Base-by-base conservation (phyloP, 1,139 yeast species). In the Magnusiomyces tetraspermus region DNA sequence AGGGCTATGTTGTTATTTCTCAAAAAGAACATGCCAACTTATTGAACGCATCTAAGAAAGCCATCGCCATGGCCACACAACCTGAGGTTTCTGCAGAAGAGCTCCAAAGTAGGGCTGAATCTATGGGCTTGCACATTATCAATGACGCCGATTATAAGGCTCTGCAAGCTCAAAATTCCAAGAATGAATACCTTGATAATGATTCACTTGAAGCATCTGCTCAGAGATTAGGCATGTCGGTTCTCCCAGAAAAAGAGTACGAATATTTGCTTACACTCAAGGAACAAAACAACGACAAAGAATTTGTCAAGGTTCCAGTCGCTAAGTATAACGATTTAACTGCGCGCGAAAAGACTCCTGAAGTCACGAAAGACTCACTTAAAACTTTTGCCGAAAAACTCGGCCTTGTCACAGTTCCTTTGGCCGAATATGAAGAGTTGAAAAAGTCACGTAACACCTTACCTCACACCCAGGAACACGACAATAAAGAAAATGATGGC, bases 381-480 rank as follows among this genome's bases (percentile, higher is more conserved):
- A 55, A 55, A 28, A 45, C 47, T 15, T 56, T 54, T 26, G 65
- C 64, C 1, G 56, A 53, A 36, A 51, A 53, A 48, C 60, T 73
- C 44, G 79, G 79, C 1, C 67, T 73, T 65, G 70, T 70, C 2
- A 67, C 73, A 3, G 51, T 77, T 3, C 58, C 66, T 8, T 54
- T 56, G 15, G 62, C 62, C 8, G 74, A 70, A 43, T 61, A 64
- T 53, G 59, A 65, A 44, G 53, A 46, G 24, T 57, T 63, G 21
- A 57, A 54, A 48, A 58, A 43, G 38, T 45, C 48, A 55, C 53
- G 51, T 36, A 48, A 52, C 23, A 51, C 49, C 23, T 48, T 49
- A 49, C 45, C 51, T 47, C 42, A 26, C 19, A 53, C 23, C 15
- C 24, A 38, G 21, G 5, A 17, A 19, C 42, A 4, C 5, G 3